phyloP scores from a whole-genome alignment of 192 early-diverging fungal species.

The Nowakowskiella sp. region DNA sequence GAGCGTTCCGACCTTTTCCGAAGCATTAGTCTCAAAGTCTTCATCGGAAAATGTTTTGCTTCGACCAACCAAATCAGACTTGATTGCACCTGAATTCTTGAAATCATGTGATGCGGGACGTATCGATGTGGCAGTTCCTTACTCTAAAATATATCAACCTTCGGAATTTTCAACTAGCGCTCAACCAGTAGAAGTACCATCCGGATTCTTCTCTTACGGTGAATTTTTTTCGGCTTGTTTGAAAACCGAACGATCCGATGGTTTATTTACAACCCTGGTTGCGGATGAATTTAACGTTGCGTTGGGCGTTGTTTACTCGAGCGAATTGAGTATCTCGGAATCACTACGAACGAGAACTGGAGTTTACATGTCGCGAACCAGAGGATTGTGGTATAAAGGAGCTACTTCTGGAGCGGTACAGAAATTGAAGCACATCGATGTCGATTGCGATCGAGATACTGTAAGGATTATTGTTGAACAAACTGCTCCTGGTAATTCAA shows the following conservation, averaged over 20 bases:
- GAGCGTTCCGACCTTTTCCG: no score
- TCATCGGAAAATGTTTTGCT: no score
- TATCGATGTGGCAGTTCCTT: no score
- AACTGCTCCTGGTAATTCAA: constrained; percentile 58
- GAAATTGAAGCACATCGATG: constrained; percentile 60
- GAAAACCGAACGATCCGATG: constrained; percentile 82
- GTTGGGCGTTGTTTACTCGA: constrained; percentile 90
- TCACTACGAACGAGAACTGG: constrained; percentile 69
- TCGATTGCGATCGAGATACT: constrained; percentile 88
- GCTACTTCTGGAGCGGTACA: constrained; percentile 93
- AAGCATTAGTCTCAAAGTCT: no score
- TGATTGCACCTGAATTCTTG: no score
- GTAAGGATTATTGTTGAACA: constrained; percentile 83
- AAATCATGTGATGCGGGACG: no score
- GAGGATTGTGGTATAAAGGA: constrained; percentile 96
- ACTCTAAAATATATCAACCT: no score
- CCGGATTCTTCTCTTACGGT: no score
- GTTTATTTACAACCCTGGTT: constrained; percentile 84
- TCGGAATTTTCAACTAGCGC: no score
- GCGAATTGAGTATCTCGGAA: constrained; percentile 68
- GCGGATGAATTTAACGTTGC: constrained; percentile 83
- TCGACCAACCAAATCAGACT: no score
- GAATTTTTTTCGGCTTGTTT: constrained; percentile 47
- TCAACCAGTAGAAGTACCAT: no score
- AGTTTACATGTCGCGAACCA: constrained; percentile 83